Evolutionary conservation across 148 eudicot genomes (phyloP), one percentile per base, ranked within the genome.

Genomic region (Nepenthes mirabilis): DNA sequence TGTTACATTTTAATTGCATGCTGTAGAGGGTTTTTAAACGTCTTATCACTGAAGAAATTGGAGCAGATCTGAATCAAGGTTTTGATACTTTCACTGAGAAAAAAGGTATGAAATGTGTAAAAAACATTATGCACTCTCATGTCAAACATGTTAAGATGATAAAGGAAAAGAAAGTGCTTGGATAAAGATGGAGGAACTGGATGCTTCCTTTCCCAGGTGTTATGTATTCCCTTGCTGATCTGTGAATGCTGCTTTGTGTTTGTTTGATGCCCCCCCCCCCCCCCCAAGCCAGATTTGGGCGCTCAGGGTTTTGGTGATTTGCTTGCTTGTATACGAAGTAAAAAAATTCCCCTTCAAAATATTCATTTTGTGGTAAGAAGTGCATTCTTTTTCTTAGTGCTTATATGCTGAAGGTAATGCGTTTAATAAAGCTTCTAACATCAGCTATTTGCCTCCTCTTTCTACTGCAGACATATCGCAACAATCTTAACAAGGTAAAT

Each of bases 401-500:
- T 65, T 36, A 52, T 47, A 36, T 60, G 11, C 14, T 55, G 68
- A 56, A 50, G 59, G 35, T 45, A 52, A 34, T 52, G 55, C 14
- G 11, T 59, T n/a, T 61, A 23, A 23, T 23, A 23, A 45, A 34
- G n/a, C 64, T 32, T 47, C 49, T 67, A 33, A 62, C 62, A 63
- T 11, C 56, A 52, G 35, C 65, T 59, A 33, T 9, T 23, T 59
- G 14, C 33, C 47, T 56, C 35, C 43, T 32, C 70, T 33, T 43
- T 55, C 65, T 32, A 58, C 59, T 74, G 76, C 95, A 93, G 99
- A 93, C 99, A 2, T 93, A 82, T 58, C 96, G 99, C 13, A 93
- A 93, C 86, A 93, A 93, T 78, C 91, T 93, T 50, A 93, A 93
- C 77, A 93, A 93, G 99, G 99, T 93, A 89, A 67, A 9, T 56